A percentile compares a stretch with the other conserved stretches of the same genome.
Conservation (phyloP, 2,329 filamentous ascomycete species). For the Lachnellula cervina region DNA sequence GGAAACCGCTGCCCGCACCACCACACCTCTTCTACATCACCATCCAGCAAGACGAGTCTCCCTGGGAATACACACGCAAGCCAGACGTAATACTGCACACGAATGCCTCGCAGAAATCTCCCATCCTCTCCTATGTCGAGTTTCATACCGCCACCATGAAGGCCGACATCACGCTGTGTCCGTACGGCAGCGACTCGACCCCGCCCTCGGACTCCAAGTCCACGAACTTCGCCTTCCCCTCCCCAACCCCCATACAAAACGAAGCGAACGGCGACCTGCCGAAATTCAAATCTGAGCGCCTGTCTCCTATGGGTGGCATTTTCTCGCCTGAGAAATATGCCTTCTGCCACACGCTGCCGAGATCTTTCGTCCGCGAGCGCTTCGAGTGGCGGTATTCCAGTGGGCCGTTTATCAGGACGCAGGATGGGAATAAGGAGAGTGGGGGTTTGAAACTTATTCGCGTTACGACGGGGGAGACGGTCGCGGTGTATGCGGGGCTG, state of each 20-base stretch:
- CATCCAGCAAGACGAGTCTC: conserved; percentile 15
- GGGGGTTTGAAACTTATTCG: conserved; percentile 24
- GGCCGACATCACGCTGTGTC: conserved; percentile 26
- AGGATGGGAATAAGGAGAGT: conserved; percentile 15
- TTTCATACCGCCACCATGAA: conserved; percentile 22
- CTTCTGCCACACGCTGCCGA: conserved; percentile 21
- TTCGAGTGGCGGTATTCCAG: conserved; percentile 25
- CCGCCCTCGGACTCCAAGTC: conserved; percentile 5
- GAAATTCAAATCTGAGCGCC: conserved; percentile 16
- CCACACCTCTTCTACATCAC: conserved; percentile 26
- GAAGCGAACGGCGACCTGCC: conserved; percentile 5
- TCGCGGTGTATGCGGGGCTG: conserved; percentile 26
- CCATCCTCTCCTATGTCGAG: conserved; percentile 23
- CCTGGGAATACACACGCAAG: conserved; percentile 11
- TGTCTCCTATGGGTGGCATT: conserved; percentile 18
- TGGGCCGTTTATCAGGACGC: conserved; percentile 11
- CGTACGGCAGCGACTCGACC: conserved; percentile 10
- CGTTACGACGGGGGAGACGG: conserved; percentile 19
- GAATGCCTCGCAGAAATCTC: conserved; percentile 16
- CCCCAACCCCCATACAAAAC: background rate
- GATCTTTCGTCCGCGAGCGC: conserved; percentile 15
- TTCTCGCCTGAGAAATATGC: conserved; percentile 22
- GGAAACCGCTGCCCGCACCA: conserved; percentile 21
- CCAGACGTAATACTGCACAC: conserved; percentile 25
- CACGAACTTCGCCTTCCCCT: conserved; percentile 7